Evolutionary conservation across 331 rosid genomes (phyloP), one percentile per base, ranked within the genome.

Genomic region (Malus hybrid): DNA sequence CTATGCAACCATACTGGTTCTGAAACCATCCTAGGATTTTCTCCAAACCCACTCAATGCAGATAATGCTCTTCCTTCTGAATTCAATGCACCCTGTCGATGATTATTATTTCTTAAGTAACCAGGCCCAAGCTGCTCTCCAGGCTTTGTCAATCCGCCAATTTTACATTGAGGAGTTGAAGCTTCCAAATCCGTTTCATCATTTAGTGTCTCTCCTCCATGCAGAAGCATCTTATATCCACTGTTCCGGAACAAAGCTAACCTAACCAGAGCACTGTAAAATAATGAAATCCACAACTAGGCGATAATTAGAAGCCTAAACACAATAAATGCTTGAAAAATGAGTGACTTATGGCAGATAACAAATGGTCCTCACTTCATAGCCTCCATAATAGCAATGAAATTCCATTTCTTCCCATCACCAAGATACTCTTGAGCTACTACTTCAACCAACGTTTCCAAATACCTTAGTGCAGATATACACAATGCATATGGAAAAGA

Each of bases 381-480:
- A 65, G 88, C 97, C 80, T 94, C 99, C 65, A 90, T 92, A 83
- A 88, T 39, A 65, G 97, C 93, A 79, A 94, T 91, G 86, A 90
- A 94, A 86, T 88, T 92, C 99, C 97, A 94, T 84, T 89, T 93
- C 82, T 84, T 92, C 63, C 87, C 91, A 27, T 92, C 93, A 0
- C 99, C 97, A 85, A 84, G 92, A 83, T 87, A 94, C 18, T 94
- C 93, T 70, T 90, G 89, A 42, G 99, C 92, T 71, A 84, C 93
- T 75, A 94, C 97, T 88, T 94, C 99, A 81, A 86, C 89, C 82
- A 94, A 79, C 2, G 93, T 87, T 85, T 94, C 97, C 89, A 94
- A 74, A 81, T 94, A 96, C 84, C 92, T 94, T 16, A 94, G 86
- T 3, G 97, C 90, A 78, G 99, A 92, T 80, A 94, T 85, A 83